Base-by-base conservation (phyloP, 2,329 filamentous ascomycete species). In the Cladorrhinum sp. region DNA sequence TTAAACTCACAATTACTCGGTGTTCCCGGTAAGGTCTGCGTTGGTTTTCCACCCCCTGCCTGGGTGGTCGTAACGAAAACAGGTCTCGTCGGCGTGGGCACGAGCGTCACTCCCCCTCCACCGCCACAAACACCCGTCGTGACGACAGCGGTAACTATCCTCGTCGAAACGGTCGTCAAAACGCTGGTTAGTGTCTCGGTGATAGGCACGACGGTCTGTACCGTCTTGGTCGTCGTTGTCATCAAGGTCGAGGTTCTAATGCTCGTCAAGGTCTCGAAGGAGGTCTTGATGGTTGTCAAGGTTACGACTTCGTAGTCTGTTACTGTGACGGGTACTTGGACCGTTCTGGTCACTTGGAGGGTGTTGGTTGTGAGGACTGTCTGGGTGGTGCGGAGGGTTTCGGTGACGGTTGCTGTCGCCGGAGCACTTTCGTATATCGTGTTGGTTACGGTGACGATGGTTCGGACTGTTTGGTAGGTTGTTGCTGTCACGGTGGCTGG, bases 281-380 rank as follows among this genome's bases (percentile, higher is more conserved):
- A 93, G 7, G 80, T 92, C 29, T 74, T 93, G 48, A 92, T 90
- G 0, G 85, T 96, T 27, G 85, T 91, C 67, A 90, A 95, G 76
- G 90, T 93, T 55, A 93, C 90, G 0, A 85, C 96, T 20, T 32
- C 10, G 50, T 64, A 50, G 20, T 38, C 29, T 1, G 38, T 60
- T 2, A 51, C 20, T 7, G 60, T 64, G 20, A 22, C 50, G 2
- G 62, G 58, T 45, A 18, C 38, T 22, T 38, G 55, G 24, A 23
- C 18, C 2, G 60, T 62, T 22, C 49, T 38, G 12, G 22, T 50
- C 8, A 24, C 45, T 2, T 58, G 36, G 9, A 60, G 41, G 18
- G 59, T 66, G 41, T 32, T 63, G 22, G 65, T 65, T 0, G n/a
- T 45, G n/a, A 45, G n/a, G 41, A 50, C 41, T 10, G 24, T 65